Conservation (phyloP, 768 basidiomycete species). For the Leccinellum luteum region DNA sequence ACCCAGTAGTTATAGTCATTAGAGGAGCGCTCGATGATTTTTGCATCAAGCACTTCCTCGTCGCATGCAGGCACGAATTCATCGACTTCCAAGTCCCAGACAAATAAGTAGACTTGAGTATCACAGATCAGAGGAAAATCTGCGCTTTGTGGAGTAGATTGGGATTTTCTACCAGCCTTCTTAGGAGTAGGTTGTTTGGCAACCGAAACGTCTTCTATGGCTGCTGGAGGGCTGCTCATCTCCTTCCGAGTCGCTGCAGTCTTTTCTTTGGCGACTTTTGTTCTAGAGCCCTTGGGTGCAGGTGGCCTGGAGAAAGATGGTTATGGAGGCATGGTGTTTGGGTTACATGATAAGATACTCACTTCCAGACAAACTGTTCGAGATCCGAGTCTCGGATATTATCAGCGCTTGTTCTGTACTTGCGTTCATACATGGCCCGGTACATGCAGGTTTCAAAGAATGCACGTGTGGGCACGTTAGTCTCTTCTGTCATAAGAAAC, state of each 20-base stretch:
- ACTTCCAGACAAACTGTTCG: slow-evolving; percentile 82
- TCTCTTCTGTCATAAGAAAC: slow-evolving; percentile 78
- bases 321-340: background rate
- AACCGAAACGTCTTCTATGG: slow-evolving; percentile 2
- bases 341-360: slow-evolving; percentile 31
- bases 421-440: slow-evolving; percentile 95
- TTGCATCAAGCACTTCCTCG: slow-evolving; percentile 54
- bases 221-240: slow-evolving; percentile 1
- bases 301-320: slow-evolving; percentile 19
- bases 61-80: slow-evolving; percentile 47
- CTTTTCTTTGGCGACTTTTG: slow-evolving; percentile 19
- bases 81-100: slow-evolving; percentile 53
- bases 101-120: slow-evolving; percentile 55
- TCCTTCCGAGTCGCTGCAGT: slow-evolving; percentile 4
- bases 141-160: slow-evolving; percentile 16
- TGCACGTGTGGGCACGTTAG: slow-evolving; percentile 71
- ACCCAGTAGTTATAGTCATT: slow-evolving; percentile 58
- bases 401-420: slow-evolving; percentile 73
- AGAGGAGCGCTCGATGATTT: slow-evolving; percentile 46
- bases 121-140: slow-evolving; percentile 31
- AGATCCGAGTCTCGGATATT: slow-evolving; percentile 64
- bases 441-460: slow-evolving; percentile 96
- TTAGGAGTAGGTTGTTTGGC: slow-evolving; percentile 10
- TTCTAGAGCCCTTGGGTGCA: slow-evolving; percentile 16
- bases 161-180: slow-evolving; percentile 14